phyloP scores from a whole-genome alignment of 2,329 filamentous ascomycete genomes.

The Beauveria scarabaeidicola region DNA sequence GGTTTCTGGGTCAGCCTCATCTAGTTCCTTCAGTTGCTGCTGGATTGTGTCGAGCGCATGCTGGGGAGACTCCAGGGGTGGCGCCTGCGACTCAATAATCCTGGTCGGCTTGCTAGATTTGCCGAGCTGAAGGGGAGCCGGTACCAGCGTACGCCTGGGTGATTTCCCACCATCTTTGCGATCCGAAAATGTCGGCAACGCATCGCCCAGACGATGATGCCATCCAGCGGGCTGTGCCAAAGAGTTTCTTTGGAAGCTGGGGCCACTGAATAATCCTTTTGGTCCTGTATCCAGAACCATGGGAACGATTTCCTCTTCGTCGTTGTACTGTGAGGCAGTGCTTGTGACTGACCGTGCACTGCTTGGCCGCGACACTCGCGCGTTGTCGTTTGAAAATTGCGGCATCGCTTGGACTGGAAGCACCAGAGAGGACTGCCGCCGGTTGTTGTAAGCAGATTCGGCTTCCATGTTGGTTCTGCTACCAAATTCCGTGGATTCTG shows the following conservation, averaged over 20 bases:
- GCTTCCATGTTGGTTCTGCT: background rate
- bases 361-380: background rate
- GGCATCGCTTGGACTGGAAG: conserved; percentile 30
- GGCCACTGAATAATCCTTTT: conserved; percentile 12
- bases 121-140: conserved; percentile 45
- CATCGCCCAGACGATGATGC: conserved; percentile 51
- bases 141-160: conserved; percentile 44
- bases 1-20: conserved; percentile 29
- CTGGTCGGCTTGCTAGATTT: conserved; percentile 33
- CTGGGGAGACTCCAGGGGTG: conserved; percentile 44
- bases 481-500: conserved; percentile 2
- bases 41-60: conserved; percentile 42
- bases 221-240: conserved; percentile 25
- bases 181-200: conserved; percentile 50
- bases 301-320: conserved; percentile 28
- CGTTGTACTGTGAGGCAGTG: background rate
- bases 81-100: conserved; percentile 39
- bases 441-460: conserved; percentile 15
- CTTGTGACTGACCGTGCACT: background rate
- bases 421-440: conserved; percentile 43
- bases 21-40: conserved; percentile 41
- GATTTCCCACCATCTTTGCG: conserved; percentile 36
- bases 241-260: background rate
- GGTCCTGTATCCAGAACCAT: conserved; percentile 34
- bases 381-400: background rate